Conservation (phyloP, 352 stramenopile genomes). For the Globisporangium splendens region DNA sequence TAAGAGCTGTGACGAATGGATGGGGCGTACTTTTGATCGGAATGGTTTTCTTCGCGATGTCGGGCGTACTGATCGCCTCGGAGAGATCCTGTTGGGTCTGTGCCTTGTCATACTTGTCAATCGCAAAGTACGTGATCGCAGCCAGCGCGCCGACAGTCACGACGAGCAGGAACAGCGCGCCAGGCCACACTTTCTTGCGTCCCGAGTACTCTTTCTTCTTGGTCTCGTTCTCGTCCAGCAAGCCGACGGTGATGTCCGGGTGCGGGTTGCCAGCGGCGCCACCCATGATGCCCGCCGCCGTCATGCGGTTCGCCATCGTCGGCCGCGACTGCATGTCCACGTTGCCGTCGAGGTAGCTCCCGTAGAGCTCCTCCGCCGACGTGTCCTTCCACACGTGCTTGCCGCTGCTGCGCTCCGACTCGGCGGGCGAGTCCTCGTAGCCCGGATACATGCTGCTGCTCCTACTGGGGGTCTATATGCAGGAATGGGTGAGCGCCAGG, state of each 20-base stretch:
- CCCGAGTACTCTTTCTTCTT: constrained; percentile 53
- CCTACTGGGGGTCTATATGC: no score
- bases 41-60: constrained; percentile 27
- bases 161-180: constrained; percentile 65
- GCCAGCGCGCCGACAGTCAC: constrained; percentile 39
- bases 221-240: constrained; percentile 45
- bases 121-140: constrained; percentile 64
- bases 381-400: constrained; percentile 73
- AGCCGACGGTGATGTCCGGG: constrained; percentile 72
- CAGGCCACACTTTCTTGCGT: constrained; percentile 76
- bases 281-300: constrained; percentile 7
- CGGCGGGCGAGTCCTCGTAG: constrained; percentile 16
- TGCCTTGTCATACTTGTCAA: constrained; percentile 55
- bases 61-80: constrained; percentile 34
- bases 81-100: constrained; percentile 63
- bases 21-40: constrained; percentile 42
- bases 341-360: constrained; percentile 55
- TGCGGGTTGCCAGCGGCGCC: constrained; percentile 19
- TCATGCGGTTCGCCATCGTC: constrained; percentile 19
- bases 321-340: constrained; percentile 25
- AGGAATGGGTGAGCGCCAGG: no score
- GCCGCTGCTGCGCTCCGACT: constrained; percentile 17
- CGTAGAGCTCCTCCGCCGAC: constrained; percentile 67
- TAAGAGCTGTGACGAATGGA: not conserved
- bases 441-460: constrained; percentile 10